Evolutionary conservation across 495 filamentous ascomycete genomes (phyloP), one percentile per base, ranked within the genome.

Genomic region (Clavariopsis aquatica): DNA sequence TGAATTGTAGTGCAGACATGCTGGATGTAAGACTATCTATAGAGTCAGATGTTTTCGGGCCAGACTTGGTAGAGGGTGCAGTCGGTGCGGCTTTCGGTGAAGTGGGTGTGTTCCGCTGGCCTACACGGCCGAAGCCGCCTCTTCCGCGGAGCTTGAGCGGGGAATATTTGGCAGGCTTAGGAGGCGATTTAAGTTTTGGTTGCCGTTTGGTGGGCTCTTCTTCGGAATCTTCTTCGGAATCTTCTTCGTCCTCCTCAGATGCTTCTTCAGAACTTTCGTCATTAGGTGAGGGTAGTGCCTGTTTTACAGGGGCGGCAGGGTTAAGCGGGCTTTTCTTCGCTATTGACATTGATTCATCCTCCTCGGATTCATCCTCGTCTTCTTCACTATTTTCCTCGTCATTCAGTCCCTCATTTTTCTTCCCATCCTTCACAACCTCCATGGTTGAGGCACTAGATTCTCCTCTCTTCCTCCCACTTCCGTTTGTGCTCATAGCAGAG

Each of bases 1-100:
- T 38, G 41, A 66, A 66, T 43, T 61, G 49, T n/a, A 66, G 31
- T 6, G 57, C 49, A 2, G 64, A 66, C 57, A 66, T 47, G 57
- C 57, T 51, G n/a, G 64, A 66, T 41, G 57, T 51, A 15, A 66
- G 47, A 49, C 49, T 43, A 10, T 60, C 57, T 9, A 66, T 38
- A 4, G 64, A 28, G 28, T 66, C 64, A 26, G 23, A 15, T 17
- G 20, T 19, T 51, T 43, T 43, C 6, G 31, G 31, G 6, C 6
- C 31, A 6, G 31, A 6, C 13, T 36, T 36, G 6, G 31, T 36
- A n/a, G 38, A 2, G 2, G 19, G 15, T 46, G 49, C 29, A 8
- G 13, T 13, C 15, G 31, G 27, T 17, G 59, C 28, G 3, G 41
- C 9, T 13, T 15, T 47, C 2, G 41, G 22, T n/a, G 38, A 22